phyloP scores from a whole-genome alignment of 73 alveolate genomes.

The Effrenium voratum region DNA sequence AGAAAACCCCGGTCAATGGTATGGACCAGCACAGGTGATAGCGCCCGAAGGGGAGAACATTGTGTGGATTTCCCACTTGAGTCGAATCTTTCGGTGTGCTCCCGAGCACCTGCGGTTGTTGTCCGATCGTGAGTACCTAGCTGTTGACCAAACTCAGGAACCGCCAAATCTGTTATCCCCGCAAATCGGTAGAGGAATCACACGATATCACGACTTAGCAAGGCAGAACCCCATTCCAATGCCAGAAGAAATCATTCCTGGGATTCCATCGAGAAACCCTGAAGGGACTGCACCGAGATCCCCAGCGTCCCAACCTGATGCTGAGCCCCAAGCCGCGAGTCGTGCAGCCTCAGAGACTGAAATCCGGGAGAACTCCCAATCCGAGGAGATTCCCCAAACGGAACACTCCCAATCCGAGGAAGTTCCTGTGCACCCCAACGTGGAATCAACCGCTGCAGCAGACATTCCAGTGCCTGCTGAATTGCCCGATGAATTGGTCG shows the following conservation, averaged over 20 bases:
- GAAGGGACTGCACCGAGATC: too few relatives aligned
- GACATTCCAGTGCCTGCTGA: background rate
- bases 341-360: background rate
- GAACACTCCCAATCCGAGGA: too few relatives aligned
- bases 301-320: too few relatives aligned
- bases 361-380: background rate
- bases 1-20: background rate
- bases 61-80: background rate
- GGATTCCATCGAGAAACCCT: too few relatives aligned
- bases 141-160: too few relatives aligned
- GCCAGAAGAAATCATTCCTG: background rate
- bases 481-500: too few relatives aligned
- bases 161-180: background rate
- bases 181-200: too few relatives aligned
- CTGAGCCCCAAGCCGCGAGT: background rate
- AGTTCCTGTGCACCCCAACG: background rate
- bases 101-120: conserved; percentile 20
- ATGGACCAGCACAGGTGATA: conserved; percentile 30
- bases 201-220: too few relatives aligned
- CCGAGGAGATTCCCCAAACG: background rate
- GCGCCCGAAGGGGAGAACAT: background rate
- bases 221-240: background rate
- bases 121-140: background rate
- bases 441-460: background rate
- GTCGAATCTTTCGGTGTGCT: background rate